Percentiles rank a stretch among this genome's conserved stretches.
Evolutionary conservation across 495 filamentous ascomycete species (phyloP).

Genomic region (Amorphotheca resinae): DNA sequence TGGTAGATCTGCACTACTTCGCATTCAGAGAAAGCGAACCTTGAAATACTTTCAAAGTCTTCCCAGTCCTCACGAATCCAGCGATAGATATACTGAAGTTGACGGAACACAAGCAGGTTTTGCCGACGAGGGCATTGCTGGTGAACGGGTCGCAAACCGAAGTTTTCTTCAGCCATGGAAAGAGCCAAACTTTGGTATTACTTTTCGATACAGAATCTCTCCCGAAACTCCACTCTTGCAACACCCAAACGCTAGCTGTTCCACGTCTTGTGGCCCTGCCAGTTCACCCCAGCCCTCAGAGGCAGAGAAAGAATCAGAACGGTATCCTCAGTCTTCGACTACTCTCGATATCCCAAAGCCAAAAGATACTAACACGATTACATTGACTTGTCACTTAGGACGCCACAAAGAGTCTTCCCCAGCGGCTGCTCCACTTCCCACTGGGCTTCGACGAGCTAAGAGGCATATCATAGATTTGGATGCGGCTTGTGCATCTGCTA

Average conservation of each 20-base stretch:
- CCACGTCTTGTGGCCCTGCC: background rate
- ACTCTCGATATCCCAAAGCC: too few species aligned
- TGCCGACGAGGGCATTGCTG: background rate
- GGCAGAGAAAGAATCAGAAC: too few species aligned
- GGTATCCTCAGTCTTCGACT: too few species aligned
- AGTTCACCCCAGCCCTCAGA: too few species aligned
- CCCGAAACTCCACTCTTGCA: background rate
- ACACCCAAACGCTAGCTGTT: too few species aligned
- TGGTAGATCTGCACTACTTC: background rate
- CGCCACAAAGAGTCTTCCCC: background rate
- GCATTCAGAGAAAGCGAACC: slow-evolving; percentile 2
- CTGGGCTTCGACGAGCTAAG: background rate
- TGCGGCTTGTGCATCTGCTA: background rate
- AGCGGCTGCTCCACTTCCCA: background rate
- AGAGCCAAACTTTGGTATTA: slow-evolving; percentile 1
- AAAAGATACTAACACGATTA: too few species aligned
- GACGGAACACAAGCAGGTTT: background rate
- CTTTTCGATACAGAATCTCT: slow-evolving; percentile 1
- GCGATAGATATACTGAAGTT: background rate
- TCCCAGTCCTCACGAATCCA: background rate
- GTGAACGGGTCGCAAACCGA: background rate
- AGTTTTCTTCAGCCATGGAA: background rate
- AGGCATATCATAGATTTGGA: background rate
- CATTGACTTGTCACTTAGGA: background rate
- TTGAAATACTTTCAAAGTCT: slow-evolving; percentile 1